These are phyloP conservation scores for Euphorbia celastroides DNA, from an alignment of 441 rosid species.

Conservation along the genomic window DNA sequence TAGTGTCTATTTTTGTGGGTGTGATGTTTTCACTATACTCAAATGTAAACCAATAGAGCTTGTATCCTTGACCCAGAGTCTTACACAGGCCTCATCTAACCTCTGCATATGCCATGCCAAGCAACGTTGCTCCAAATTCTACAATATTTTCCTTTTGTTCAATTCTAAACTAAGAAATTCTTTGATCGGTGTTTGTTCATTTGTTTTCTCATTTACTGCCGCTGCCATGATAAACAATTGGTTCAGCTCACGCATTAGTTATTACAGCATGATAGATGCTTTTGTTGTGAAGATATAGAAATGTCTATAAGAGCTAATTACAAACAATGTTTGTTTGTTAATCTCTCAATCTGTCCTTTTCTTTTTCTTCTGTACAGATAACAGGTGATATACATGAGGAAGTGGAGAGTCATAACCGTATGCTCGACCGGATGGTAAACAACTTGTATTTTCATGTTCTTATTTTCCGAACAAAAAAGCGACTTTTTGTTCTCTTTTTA, in stretches of 20 bases:
- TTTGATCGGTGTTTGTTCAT: not conserved
- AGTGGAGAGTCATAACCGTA: constrained; percentile 73
- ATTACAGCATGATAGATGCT: not conserved
- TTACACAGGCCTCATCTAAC: not conserved
- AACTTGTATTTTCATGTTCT: constrained; percentile 12
- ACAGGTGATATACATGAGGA: constrained; percentile 86
- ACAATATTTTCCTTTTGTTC: not conserved
- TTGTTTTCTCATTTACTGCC: not conserved
- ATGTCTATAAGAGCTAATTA: too few relatives aligned
- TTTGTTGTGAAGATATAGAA: not conserved
- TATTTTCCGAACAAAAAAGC: not conserved
- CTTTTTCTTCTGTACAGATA: constrained; percentile 34
- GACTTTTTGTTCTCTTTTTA: constrained; percentile 8
- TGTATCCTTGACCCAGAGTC: not conserved
- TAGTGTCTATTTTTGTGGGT: too few relatives aligned
- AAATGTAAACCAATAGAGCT: not conserved
- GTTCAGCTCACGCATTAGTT: not conserved
- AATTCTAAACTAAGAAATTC: not conserved
- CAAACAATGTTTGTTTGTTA: too few relatives aligned
- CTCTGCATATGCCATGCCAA: not conserved
- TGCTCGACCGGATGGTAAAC: constrained; percentile 65
- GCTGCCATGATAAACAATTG: not conserved
- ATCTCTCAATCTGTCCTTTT: not conserved
- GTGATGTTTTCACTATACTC: not conserved
- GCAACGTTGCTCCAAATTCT: not conserved